phyloP scores from a whole-genome alignment of 345 rosid species.

The Pseudoturritis turrita region DNA sequence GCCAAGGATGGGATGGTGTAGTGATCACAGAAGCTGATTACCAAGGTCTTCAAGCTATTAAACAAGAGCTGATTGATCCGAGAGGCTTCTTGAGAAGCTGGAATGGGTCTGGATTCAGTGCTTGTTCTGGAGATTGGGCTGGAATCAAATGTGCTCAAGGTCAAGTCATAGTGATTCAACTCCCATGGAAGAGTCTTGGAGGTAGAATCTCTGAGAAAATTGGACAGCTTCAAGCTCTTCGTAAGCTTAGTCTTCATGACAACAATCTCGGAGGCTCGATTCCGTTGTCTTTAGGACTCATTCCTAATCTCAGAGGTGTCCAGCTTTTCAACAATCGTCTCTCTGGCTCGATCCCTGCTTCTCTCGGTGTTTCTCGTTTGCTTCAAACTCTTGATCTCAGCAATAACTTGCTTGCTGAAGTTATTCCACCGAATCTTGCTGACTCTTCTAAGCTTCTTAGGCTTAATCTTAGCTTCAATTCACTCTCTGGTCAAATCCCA shows the following conservation, averaged over 20 bases:
- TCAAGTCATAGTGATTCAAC: conserved; percentile 78
- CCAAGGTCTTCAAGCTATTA: conserved; percentile 72
- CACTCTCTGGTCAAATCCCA: conserved; percentile 50
- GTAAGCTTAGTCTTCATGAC: conserved; percentile 85
- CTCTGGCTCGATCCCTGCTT: conserved; percentile 70
- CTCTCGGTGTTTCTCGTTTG: conserved; percentile 59
- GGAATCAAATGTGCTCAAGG: conserved; percentile 95
- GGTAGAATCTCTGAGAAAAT: conserved; percentile 77
- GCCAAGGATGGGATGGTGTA: conserved; percentile 67
- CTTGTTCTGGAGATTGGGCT: conserved; percentile 87
- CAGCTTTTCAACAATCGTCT: conserved; percentile 87
- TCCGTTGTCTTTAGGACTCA: conserved; percentile 57
- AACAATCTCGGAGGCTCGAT: conserved; percentile 62
- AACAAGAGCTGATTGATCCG: conserved; percentile 57
- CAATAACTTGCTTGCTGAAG: conserved; percentile 52
- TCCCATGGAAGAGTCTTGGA: conserved; percentile 87
- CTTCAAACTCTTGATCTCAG: conserved; percentile 81
- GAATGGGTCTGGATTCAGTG: conserved; percentile 66
- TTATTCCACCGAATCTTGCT: conserved; percentile 59
- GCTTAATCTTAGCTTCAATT: conserved; percentile 63
- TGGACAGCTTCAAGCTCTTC: conserved; percentile 74
- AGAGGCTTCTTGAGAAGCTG: conserved; percentile 72
- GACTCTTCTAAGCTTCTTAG: conserved; percentile 61
- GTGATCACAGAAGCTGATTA: conserved; percentile 72
- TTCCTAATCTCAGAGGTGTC: conserved; percentile 75